phyloP scores from a whole-genome alignment of 306 rosid genomes.

The Gleditsia sinensis region DNA sequence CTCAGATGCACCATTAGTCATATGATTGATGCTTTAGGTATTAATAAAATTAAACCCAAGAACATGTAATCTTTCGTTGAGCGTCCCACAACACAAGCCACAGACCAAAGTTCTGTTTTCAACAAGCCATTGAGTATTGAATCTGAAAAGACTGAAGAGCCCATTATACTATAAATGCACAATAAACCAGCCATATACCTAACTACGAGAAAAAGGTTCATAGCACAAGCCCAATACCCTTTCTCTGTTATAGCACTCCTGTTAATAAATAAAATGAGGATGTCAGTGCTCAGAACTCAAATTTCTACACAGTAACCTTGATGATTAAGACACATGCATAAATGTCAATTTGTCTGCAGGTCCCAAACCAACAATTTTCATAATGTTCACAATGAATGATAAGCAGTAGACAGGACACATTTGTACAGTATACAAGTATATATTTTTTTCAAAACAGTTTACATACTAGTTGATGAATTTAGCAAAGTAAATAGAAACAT shows the following conservation, averaged over 20 bases:
- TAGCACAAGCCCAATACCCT: too few relatives aligned
- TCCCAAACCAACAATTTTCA: background rate
- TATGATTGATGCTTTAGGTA: constrained; percentile 1
- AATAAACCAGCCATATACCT: background rate
- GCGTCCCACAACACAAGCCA: constrained; percentile 23
- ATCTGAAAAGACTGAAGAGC: background rate
- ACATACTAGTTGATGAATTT: background rate
- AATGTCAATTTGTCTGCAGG: background rate
- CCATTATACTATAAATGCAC: background rate
- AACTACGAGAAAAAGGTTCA: too few relatives aligned
- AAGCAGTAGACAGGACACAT: background rate
- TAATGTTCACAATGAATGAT: background rate
- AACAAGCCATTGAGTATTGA: constrained; percentile 1
- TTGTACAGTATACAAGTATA: background rate
- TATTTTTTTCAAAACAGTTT: background rate
- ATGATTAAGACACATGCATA: background rate
- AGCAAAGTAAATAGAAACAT: background rate
- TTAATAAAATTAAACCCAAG: constrained; percentile 14
- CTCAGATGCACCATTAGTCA: constrained; percentile 6
- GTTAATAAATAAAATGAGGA: too few relatives aligned
- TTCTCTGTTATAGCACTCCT: too few relatives aligned
- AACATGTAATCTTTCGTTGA: constrained; percentile 12
- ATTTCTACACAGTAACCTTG: background rate
- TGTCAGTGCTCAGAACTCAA: background rate
- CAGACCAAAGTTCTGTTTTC: background rate